Conservation (phyloP, 805 yeast genomes). For the Suhomyces tanzawaensis region DNA sequence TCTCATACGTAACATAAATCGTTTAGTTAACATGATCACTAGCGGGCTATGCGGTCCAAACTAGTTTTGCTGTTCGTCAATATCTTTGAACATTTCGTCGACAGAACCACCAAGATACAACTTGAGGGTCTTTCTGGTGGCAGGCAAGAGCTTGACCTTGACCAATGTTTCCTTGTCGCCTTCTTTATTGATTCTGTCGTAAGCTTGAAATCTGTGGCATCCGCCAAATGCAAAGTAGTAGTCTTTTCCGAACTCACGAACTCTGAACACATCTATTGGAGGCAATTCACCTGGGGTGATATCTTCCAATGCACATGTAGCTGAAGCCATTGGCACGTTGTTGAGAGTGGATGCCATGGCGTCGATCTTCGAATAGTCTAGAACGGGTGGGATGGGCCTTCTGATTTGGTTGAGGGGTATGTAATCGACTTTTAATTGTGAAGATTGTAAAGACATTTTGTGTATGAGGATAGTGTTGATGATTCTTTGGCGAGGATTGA, state of each 20-base stretch:
- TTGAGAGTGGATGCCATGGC: slow-evolving; percentile 73
- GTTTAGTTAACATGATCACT: not conserved
- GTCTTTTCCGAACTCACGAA: slow-evolving; percentile 58
- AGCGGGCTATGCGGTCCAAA: not conserved
- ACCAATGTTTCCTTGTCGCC: slow-evolving; percentile 43
- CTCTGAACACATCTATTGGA: slow-evolving; percentile 74
- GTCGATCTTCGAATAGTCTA: slow-evolving; percentile 70
- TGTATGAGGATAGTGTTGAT: not conserved
- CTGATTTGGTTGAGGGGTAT: slow-evolving; percentile 67
- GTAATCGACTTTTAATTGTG: slow-evolving; percentile 50
- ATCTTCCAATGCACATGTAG: slow-evolving; percentile 53
- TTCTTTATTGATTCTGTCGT: slow-evolving; percentile 49
- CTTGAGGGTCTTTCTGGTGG: slow-evolving; percentile 64
- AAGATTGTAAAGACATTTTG: slow-evolving; percentile 71
- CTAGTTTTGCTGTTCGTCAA: not conserved
- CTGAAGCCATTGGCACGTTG: slow-evolving; percentile 62
- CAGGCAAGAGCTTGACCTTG: slow-evolving; percentile 70
- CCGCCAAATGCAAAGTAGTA: slow-evolving; percentile 87
- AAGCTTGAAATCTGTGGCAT: slow-evolving; percentile 86
- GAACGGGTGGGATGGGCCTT: slow-evolving; percentile 83
- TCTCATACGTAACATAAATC: too few species aligned
- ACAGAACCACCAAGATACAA: slow-evolving; percentile 72
- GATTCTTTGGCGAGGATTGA: not conserved
- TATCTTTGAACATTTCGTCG: slow-evolving; percentile 42
- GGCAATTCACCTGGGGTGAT: slow-evolving; percentile 67